Percentiles rank a stretch among this genome's conserved stretches.
Evolutionary conservation across 2,329 filamentous ascomycete species (phyloP).

Genomic region (Phaeosphaeriaceae sp.): DNA sequence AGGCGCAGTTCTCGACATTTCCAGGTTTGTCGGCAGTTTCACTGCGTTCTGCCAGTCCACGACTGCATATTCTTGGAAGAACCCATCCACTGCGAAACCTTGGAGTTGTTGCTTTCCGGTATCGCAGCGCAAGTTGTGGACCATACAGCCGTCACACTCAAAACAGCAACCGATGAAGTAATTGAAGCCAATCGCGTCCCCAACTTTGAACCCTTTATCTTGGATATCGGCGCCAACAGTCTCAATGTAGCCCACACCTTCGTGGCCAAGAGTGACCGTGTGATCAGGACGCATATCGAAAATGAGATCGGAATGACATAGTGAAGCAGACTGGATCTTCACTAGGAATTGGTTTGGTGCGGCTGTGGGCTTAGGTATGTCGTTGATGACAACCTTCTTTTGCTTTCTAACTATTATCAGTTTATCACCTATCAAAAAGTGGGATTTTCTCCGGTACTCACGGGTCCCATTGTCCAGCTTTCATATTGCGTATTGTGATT

Average conservation of each 20-base stretch:
- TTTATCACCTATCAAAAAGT: not conserved
- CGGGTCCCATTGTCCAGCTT: slow-evolving; percentile 43
- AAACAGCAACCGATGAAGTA: slow-evolving; percentile 58
- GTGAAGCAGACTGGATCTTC: slow-evolving; percentile 40
- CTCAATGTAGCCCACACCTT: slow-evolving; percentile 56
- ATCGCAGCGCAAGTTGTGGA: slow-evolving; percentile 54
- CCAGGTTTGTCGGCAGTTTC: slow-evolving; percentile 48
- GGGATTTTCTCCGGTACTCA: slow-evolving; percentile 10
- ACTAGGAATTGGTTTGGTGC: slow-evolving; percentile 37
- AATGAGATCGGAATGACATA: slow-evolving; percentile 42
- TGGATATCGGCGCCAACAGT: slow-evolving; percentile 44
- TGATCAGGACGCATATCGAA: slow-evolving; percentile 35
- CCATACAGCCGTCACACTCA: slow-evolving; percentile 57
- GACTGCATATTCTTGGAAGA: slow-evolving; percentile 58
- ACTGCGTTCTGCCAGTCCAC: slow-evolving; percentile 57
- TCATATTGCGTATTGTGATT: slow-evolving; percentile 22
- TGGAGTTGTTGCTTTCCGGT: slow-evolving; percentile 51
- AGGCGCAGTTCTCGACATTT: slow-evolving; percentile 50
- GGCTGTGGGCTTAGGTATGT: slow-evolving; percentile 32
- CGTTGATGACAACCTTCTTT: slow-evolving; percentile 41
- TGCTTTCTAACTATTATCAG: slow-evolving; percentile 20
- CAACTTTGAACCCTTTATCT: slow-evolving; percentile 51
- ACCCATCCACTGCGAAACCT: slow-evolving; percentile 55
- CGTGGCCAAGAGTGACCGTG: slow-evolving; percentile 53
- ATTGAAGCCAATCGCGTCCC: slow-evolving; percentile 57